These are phyloP conservation scores for Populus hybrid DNA, from an alignment of 441 rosid genomes.

Conservation along the genomic window DNA sequence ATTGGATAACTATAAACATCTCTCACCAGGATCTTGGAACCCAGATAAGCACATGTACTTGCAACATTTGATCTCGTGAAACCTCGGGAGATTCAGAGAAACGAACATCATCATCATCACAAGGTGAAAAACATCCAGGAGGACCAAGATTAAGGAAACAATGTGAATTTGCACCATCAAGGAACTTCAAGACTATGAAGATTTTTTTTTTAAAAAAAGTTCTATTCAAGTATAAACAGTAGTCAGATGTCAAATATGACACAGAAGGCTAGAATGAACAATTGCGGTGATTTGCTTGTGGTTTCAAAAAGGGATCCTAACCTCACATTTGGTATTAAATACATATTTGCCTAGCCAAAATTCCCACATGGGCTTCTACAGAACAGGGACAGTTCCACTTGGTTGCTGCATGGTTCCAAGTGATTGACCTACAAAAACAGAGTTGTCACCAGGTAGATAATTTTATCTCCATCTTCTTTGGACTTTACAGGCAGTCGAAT, in stretches of 20 bases:
- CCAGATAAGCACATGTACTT: not conserved
- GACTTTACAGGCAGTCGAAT: not conserved
- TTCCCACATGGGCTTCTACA: conserved; percentile 26
- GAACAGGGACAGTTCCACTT: conserved; percentile 48
- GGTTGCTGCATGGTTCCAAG: conserved; percentile 39
- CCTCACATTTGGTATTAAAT: conserved; percentile 34
- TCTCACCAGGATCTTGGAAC: not conserved
- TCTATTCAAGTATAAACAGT: conserved; percentile 19
- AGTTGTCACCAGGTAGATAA: not conserved
- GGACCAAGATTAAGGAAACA: not conserved
- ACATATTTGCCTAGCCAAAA: conserved; percentile 31
- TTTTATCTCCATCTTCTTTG: not conserved
- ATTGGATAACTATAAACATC: not conserved
- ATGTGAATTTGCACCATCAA: not conserved
- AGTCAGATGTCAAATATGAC: conserved; percentile 11
- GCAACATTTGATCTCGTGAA: not conserved
- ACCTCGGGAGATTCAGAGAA: not conserved
- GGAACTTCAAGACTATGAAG: not conserved
- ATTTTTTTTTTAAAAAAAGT: conserved; percentile 14
- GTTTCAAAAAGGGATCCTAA: conserved; percentile 41
- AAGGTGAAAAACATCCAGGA: not conserved
- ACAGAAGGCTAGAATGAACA: conserved; percentile 27
- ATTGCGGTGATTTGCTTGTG: conserved; percentile 20
- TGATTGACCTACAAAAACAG: conserved; percentile 37
- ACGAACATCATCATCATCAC: not conserved